These are phyloP conservation scores for Nemania bipapillata DNA, from an alignment of 2,329 filamentous ascomycete species.

Conservation along the genomic window DNA sequence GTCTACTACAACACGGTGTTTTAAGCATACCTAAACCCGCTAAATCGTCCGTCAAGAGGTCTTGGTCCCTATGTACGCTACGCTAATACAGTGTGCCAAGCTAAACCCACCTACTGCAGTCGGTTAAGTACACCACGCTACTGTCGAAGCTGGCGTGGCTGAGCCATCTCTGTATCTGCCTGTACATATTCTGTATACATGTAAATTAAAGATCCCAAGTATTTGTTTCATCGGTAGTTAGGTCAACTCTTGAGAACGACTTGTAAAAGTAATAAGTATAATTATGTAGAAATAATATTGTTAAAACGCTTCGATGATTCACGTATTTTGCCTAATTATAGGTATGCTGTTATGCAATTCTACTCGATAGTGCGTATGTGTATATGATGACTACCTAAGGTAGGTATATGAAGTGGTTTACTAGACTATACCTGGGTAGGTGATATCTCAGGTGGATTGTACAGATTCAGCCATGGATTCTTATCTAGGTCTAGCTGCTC, in stretches of 20 bases:
- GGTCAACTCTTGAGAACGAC: neutral
- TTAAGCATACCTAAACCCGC: neutral
- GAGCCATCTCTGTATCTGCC: neutral
- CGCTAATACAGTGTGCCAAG: conserved; percentile 8
- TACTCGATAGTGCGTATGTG: neutral
- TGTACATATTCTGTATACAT: neutral
- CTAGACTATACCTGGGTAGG: neutral
- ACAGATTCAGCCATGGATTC: neutral
- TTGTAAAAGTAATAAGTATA: too few species aligned
- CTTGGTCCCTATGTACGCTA: neutral
- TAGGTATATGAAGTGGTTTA: neutral
- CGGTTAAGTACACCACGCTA: conserved; percentile 2
- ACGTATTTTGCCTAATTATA: too few species aligned
- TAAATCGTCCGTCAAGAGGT: neutral
- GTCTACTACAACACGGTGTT: neutral
- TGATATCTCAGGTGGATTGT: neutral
- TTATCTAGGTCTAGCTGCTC: neutral
- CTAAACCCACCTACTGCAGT: conserved; percentile 5
- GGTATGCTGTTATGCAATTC: too few species aligned
- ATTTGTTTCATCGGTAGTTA: neutral
- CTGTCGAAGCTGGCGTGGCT: conserved; percentile 12
- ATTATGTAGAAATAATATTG: too few species aligned
- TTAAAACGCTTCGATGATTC: too few species aligned
- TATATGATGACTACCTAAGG: neutral
- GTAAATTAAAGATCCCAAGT: neutral